Evolutionary conservation across 2,329 filamentous ascomycete species (phyloP).

Genomic region (Cylindrodendrum hubeiense): DNA sequence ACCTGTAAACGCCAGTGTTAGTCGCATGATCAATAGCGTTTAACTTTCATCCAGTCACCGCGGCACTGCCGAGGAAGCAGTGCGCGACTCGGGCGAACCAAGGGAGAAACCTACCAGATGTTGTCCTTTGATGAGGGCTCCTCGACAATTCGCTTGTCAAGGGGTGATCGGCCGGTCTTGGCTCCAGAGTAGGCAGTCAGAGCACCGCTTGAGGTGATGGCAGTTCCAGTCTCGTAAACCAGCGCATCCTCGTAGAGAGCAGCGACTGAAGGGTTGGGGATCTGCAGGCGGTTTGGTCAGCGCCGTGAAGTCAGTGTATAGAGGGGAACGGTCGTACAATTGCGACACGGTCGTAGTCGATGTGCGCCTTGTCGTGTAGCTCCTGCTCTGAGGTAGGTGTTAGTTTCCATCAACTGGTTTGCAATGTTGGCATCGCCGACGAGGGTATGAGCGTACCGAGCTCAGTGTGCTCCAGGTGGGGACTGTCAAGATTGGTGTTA

Average conservation of each 20-base stretch:
- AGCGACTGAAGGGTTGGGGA: conserved; percentile 93
- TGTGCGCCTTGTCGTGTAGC: conserved; percentile 97
- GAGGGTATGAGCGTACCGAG: conserved; percentile 66
- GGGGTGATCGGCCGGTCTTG: conserved; percentile 96
- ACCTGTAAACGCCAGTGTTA: conserved; percentile 60
- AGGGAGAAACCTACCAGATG: conserved; percentile 74
- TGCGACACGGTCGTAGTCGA: conserved; percentile 98
- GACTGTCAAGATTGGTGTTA: conserved; percentile 64
- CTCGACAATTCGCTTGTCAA: conserved; percentile 97
- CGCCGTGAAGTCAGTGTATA: neutral
- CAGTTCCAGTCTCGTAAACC: conserved; percentile 95
- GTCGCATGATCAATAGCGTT: conserved; percentile 34
- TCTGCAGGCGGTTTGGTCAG: conserved; percentile 54
- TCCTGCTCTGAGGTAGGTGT: conserved; percentile 75
- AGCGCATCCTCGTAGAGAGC: conserved; percentile 99
- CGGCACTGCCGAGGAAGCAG: conserved; percentile 20
- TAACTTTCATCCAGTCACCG: conserved; percentile 22
- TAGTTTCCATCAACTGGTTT: conserved; percentile 26
- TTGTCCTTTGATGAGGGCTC: conserved; percentile 90
- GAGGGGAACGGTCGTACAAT: conserved; percentile 75
- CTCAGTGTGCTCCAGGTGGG: conserved; percentile 90
- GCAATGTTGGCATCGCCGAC: neutral
- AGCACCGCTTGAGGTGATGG: conserved; percentile 95
- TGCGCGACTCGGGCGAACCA: conserved; percentile 20
- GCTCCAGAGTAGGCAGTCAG: conserved; percentile 97